Evolutionary conservation across 2,329 filamentous ascomycete genomes (phyloP), one percentile per base, ranked within the genome.

Genomic region (Chrysosporium queenslandicum): DNA sequence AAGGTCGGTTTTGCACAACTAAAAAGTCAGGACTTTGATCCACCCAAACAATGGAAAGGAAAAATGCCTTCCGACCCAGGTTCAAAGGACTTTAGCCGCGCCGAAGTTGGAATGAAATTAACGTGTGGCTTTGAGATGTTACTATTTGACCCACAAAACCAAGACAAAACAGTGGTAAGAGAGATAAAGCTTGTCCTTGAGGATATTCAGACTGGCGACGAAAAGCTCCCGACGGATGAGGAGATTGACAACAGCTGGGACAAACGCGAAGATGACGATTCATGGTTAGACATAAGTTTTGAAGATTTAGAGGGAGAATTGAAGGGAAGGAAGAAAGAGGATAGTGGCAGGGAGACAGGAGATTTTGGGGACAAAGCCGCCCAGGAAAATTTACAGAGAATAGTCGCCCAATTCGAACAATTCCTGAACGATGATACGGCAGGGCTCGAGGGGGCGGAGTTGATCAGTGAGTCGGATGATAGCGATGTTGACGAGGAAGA

Each of bases 121-220:
- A 79, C 87, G 0, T 89, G 85, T 59, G 92, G 91, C 0, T 89
- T 95, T 61, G 91, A 98, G 68, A 92, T 97, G 77, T 75, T 97
- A 46, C 71, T 88, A 0, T 72, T 74, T 8, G 81, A 86, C 58
- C 77, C 81, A 0, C 77, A 84, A 36, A 82, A 83, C 55, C 80
- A 78, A 58, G 81, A 87, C 58, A 86, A 78, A 58, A 77, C 82
- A 7, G 68, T 78, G 0, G 84, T 87, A 3, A 77, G 87, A 32
- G 88, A 94, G 66, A 80, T 95, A 32, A 79, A 80, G 23, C 73
- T 95, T 11, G 64, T 94, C 0, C 73, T 96, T 0, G 82, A 87
- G 48, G 88, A 94, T 61, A 60, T 94, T 1, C 76, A 81, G 7
- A 80, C 81, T 50, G 88, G 87, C 2, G 85, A 89, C 11, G 80